Evolutionary conservation across 441 rosid species (phyloP), one percentile per base, ranked within the genome.

Genomic region (Populus hybrid): DNA sequence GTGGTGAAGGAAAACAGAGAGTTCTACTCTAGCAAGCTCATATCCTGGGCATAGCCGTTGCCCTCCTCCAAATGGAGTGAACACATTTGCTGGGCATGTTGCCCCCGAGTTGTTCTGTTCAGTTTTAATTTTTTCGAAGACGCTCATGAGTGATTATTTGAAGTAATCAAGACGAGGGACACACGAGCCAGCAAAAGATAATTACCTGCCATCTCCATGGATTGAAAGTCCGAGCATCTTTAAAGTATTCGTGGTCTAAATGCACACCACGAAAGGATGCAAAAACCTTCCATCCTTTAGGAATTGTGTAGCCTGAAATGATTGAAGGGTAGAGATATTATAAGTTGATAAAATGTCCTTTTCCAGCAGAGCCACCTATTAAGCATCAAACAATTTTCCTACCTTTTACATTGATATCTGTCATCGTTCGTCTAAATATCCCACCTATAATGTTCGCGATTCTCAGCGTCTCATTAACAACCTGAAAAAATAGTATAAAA

Each of bases 191-290:
- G 9, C 2, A 24, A 4, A 40, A 9, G n/a, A 75, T 18, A 16
- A 6, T 5, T 77, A 90, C 98, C 97, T 96, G 98, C 99, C 98
- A 96, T 86, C 99, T 87, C 99, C 99, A 96, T 16, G 98, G 99
- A 77, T 94, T 91, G 82, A 96, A 96, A 74, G 94, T 85, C 4
- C 98, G 92, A 81, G 97, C 94, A 14, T 96, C 97, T 80, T 91
- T 87, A 85, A 94, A 96, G 74, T 90, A 87, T 63, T 90, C 90
- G 7, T 82, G 90, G 78, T 94, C 91, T 68, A 94, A 83, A 88
- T 96, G 99, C 36, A 94, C 98, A 8, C 94, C 99, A 65, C 97
- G 88, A 79, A 94, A 95, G 2, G 97, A 95, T 50, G 97, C 93
- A 73, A 94, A 95, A 26, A 94, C 91, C 77, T 84, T 92, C 98